phyloP scores from a whole-genome alignment of 306 rosid genomes.

The Vigna angularis region DNA sequence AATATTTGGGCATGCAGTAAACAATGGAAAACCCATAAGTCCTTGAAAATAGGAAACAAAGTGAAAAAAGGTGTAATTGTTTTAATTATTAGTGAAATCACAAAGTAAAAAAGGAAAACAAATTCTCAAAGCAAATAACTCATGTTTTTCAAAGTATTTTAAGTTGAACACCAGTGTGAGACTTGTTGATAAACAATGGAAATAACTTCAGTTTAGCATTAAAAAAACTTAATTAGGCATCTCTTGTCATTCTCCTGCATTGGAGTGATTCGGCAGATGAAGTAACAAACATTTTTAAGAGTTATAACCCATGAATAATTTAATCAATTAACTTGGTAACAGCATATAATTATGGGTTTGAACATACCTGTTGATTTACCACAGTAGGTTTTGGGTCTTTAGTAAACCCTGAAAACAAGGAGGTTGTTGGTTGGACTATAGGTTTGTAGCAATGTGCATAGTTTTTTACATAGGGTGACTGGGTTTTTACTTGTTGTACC shows the following conservation, averaged over 20 bases:
- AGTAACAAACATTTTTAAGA: neutral
- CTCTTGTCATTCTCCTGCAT: slow-evolving; percentile 15
- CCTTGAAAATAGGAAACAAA: neutral
- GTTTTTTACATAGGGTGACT: neutral
- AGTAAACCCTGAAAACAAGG: neutral
- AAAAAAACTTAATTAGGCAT: neutral
- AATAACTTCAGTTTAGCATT: neutral
- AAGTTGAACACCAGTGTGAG: neutral
- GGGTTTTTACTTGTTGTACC: neutral
- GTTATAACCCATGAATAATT: neutral
- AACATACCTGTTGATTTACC: slow-evolving; percentile 17
- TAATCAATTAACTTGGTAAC: neutral
- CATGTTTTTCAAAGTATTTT: neutral
- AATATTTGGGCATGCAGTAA: neutral
- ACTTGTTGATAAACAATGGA: neutral
- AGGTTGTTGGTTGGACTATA: slow-evolving; percentile 4
- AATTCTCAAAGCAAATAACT: neutral
- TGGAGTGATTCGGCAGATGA: neutral
- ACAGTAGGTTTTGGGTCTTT: neutral
- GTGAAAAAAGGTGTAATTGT: neutral
- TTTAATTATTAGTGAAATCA: neutral
- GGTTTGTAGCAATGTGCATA: neutral
- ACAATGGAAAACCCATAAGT: neutral
- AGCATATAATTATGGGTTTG: neutral
- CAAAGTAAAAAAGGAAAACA: neutral